Evolutionary conservation across 2,329 filamentous ascomycete species (phyloP).

Genomic region (Colletotrichum sp.): DNA sequence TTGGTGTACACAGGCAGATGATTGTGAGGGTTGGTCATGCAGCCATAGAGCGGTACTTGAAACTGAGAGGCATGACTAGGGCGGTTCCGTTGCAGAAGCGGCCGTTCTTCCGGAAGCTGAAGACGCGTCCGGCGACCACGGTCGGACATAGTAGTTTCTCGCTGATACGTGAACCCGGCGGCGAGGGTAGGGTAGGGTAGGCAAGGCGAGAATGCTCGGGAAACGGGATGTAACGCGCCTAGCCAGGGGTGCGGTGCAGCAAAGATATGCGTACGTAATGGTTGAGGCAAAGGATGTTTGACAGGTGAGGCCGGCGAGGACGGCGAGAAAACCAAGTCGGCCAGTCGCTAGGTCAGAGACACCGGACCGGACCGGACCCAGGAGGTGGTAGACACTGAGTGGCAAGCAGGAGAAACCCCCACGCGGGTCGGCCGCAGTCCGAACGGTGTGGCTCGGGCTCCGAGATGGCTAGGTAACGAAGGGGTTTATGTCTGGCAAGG

Average conservation of each 20-base stretch:
- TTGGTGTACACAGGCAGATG: slow-evolving; percentile 77
- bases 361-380: not conserved
- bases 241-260: not conserved
- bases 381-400: not conserved
- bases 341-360: not conserved
- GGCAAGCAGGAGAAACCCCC: not conserved
- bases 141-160: slow-evolving; percentile 24
- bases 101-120: slow-evolving; percentile 28
- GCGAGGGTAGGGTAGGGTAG: not conserved
- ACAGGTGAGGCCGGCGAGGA: not conserved
- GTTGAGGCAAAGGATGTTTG: not conserved
- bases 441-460: not conserved
- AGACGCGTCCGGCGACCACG: slow-evolving; percentile 14
- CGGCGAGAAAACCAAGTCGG: not conserved
- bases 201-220: not conserved
- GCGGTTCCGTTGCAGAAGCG: slow-evolving; percentile 39
- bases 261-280: not conserved
- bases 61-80: slow-evolving; percentile 40
- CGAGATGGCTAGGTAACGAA: not conserved
- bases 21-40: slow-evolving; percentile 61
- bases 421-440: not conserved
- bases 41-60: slow-evolving; percentile 53
- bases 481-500: not conserved
- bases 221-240: not conserved
- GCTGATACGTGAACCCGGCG: not conserved